Base-by-base conservation (phyloP, 345 rosid genomes). In the Rubroshorea leprosula region DNA sequence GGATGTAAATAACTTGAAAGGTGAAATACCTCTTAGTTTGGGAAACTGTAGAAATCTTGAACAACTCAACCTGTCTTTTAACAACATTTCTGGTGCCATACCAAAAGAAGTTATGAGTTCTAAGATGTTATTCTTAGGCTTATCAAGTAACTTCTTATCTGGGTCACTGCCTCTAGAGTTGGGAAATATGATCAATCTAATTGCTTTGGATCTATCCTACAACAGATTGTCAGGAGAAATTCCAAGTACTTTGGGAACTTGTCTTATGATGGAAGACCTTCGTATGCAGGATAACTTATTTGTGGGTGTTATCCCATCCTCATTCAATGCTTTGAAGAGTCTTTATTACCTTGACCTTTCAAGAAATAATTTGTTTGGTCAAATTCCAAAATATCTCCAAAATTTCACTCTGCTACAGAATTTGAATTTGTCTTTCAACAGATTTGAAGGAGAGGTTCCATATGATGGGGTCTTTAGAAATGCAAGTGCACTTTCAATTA, bases 401-500 rank as follows among this genome's bases (percentile, higher is more conserved):
- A 16, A n/a, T 13, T 49, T 64, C 26, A 2, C 23, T 5, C 23
- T 43, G 15, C 39, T 64, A 5, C 7, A 26, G 25, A 29, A 9
- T 13, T 49, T 73, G 12, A 63, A 64, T 45, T 43, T 73, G 25
- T 61, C 73, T 1, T 68, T 9, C 49, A 68, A 73, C 51, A 25
- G 60, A 6, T 54, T 73, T 12, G 53, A 64, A 19, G 70, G 62
- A 2, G 44, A 35, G 12, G 64, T 73, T 1, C 67, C 69, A 19
- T 2, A 13, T 3, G 22, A 27, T 25, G 64, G 67, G 13, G 51
- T 41, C 22, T 73, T 73, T n/a, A 18, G 8, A n/a, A 73, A 68
- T 29, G 18, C 58, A 0, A 55, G 57, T 14, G 52, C 35, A 0
- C 9, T 29, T 20, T 73, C 70, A 0, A 14, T 73, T 12, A 21